Base-by-base conservation (phyloP, 1,284 basidiomycete genomes). In the Puccinia horiana region DNA sequence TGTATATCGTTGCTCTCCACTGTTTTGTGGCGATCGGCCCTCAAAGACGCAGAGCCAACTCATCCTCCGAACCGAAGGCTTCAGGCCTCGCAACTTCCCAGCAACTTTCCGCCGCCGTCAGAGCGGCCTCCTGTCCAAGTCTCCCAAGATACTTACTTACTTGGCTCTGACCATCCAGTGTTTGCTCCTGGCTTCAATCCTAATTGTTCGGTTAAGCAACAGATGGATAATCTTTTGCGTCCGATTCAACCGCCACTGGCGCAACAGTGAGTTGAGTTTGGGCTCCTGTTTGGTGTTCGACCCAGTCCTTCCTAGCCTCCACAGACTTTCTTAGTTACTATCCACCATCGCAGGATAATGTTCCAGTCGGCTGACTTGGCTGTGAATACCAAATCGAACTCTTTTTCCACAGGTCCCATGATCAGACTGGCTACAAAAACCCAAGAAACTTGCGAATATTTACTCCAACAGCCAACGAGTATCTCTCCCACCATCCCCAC, bases 331-430 rank as follows among this genome's bases (percentile, higher is more conserved):
- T 69, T 20, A n/a, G 37, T n/a, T 69, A 6, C 67, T 29, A 40
- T 37, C 35, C 67, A 44, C 42, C 40, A 35, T 49, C 47, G 44
- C 47, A 52, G 16, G 65, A 26, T 69, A 1, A 47, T 44, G 65
- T 69, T 67, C 63, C 40, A 42, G 18, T 47, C 65, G 47, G 65
- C 65, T 69, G 65, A 69, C 65, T 42, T 69, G 40, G 65, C 65
- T 69, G 65, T 69, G 18, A 47, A 69, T 44, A 47, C 29, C 61
- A 6, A 35, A 35, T 37, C 61, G 16, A 1, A 29, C 61, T 37
- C 14, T 32, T 49, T 29, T 0, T 37, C 52, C 52, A 8, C 70
- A 73, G 70, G 70, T 26, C 47, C 26, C 0, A 49, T 54, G n/a
- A n/a, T n/a, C 47, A 32, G 70, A 4, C 29, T 54, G 52, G 32